Percentiles rank a stretch among this genome's conserved stretches.
Evolutionary conservation across 208 protist species (phyloP).

Genomic region (Trypanosomatidae sp.): DNA sequence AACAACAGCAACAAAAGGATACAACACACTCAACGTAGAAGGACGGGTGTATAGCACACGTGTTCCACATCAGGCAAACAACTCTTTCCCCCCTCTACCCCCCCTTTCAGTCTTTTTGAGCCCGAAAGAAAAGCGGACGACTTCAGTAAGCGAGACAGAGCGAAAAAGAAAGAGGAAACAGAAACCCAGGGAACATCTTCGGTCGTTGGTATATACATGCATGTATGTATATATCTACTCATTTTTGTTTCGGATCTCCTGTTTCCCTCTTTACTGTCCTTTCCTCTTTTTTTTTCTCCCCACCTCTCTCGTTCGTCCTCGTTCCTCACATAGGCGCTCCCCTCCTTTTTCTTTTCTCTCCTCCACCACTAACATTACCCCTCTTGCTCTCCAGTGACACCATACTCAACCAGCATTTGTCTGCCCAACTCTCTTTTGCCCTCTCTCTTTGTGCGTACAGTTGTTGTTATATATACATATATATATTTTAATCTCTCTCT

Average conservation of each 20-base stretch:
- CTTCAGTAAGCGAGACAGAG: background rate
- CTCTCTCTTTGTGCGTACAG: background rate
- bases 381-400: background rate
- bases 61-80: background rate
- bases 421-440: background rate
- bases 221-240: background rate
- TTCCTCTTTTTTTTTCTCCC: conserved; percentile 10
- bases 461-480: background rate
- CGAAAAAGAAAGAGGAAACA: background rate
- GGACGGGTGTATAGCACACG: background rate
- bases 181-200: background rate
- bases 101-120: background rate
- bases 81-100: background rate
- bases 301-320: conserved; percentile 8
- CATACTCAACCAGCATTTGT: background rate
- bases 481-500: background rate
- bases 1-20: background rate
- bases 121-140: background rate
- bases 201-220: too few species aligned
- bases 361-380: background rate
- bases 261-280: background rate
- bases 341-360: background rate
- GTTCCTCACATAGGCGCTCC: background rate
- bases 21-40: background rate
- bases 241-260: background rate